These are phyloP conservation scores for Candida pini DNA, from an alignment of 805 yeast genomes.

Conservation along the genomic window DNA sequence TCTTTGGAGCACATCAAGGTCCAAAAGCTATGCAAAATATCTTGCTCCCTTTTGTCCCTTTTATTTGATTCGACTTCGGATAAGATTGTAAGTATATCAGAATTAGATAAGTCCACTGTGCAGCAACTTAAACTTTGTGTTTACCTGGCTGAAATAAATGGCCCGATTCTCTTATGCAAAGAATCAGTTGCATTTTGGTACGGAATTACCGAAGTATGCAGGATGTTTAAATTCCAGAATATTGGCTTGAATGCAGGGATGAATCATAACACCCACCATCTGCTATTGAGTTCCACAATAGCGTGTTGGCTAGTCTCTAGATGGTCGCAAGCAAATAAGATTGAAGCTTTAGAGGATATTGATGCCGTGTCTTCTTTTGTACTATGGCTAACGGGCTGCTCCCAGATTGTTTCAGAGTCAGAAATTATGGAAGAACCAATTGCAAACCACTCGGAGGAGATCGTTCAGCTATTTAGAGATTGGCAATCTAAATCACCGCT, in stretches of 20 bases:
- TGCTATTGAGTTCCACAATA: constrained; percentile 25
- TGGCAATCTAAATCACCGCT: no score
- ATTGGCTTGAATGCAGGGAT: constrained; percentile 19
- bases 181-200: constrained; percentile 54
- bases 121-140: constrained; percentile 44
- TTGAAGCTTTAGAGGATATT: constrained; percentile 9
- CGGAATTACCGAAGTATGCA: constrained; percentile 32
- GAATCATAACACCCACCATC: constrained; percentile 4
- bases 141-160: constrained; percentile 54
- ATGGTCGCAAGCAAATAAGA: constrained; percentile 31
- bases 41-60: constrained; percentile 30
- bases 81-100: constrained; percentile 2
- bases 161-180: constrained; percentile 45
- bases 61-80: constrained; percentile 4
- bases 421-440: no score
- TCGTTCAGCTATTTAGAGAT: no score
- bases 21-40: constrained; percentile 17
- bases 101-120: constrained; percentile 35
- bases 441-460: no score
- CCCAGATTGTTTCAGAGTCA: no score
- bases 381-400: constrained; percentile 44
- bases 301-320: constrained; percentile 47
- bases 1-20: constrained; percentile 34
- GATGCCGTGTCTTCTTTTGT: constrained; percentile 30
- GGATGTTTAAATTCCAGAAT: constrained; percentile 26